These are phyloP conservation scores for Hymenotorrendiella dingleyae DNA, from an alignment of 2,329 filamentous ascomycete genomes.

Conservation along the genomic window DNA sequence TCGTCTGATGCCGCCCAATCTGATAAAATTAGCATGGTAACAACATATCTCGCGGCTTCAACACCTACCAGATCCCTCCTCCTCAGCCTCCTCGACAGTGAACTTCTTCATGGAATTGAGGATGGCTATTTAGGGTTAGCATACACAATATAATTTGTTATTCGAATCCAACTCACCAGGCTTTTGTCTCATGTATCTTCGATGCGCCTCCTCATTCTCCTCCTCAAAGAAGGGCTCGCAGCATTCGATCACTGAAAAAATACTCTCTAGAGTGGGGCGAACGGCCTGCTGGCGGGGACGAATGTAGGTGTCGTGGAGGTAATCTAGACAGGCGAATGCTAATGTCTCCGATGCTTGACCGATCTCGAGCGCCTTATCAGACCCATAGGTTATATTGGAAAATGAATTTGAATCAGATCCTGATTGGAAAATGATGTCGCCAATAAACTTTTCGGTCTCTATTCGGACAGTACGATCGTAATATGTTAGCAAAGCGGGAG, in stretches of 20 bases:
- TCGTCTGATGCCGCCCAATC: constrained; percentile 31
- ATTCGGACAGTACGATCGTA: constrained; percentile 39
- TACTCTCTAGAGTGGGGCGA: constrained; percentile 21
- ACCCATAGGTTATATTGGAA: too few relatives aligned
- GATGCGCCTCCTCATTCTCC: constrained; percentile 13
- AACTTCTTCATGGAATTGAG: constrained; percentile 25
- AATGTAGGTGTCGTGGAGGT: constrained; percentile 26
- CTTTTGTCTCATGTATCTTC: constrained; percentile 13
- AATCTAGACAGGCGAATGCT: constrained; percentile 26
- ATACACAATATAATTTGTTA: background rate
- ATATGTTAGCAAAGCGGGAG: constrained; percentile 46
- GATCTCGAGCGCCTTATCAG: too few relatives aligned
- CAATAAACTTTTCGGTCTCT: constrained; percentile 32
- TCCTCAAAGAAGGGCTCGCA: constrained; percentile 23
- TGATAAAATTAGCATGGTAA: too few relatives aligned
- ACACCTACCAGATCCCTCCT: constrained; percentile 33
- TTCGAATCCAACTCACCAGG: constrained; percentile 15
- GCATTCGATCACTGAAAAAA: constrained; percentile 22
- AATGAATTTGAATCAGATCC: too few relatives aligned
- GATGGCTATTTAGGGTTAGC: constrained; percentile 22
- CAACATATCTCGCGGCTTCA: too few relatives aligned
- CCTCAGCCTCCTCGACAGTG: constrained; percentile 33
- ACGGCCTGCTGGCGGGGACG: constrained; percentile 24
- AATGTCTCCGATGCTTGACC: too few relatives aligned
- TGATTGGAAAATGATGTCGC: too few relatives aligned